Evolutionary conservation across 1,284 basidiomycete species (phyloP).

Genomic region (Trametes pubescens): DNA sequence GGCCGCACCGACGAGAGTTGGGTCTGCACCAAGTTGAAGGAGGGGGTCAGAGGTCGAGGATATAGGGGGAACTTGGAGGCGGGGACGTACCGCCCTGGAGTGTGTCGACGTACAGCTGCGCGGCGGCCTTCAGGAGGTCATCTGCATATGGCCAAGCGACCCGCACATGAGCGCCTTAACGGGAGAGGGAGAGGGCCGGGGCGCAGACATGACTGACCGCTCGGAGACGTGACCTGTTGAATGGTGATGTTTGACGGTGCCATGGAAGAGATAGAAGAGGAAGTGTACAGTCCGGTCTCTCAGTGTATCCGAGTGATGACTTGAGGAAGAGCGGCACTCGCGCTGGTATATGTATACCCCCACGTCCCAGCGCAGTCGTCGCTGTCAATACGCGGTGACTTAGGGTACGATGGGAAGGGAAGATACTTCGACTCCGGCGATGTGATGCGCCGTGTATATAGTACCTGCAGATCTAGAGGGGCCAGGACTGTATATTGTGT

Average conservation of each 20-base stretch:
- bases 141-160: neutral
- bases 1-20: neutral
- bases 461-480: neutral
- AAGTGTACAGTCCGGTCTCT: neutral
- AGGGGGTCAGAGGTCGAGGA: neutral
- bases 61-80: neutral
- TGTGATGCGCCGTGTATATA: too few species aligned
- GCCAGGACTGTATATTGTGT: neutral
- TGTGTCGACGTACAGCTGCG: conserved; percentile 1
- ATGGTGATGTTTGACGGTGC: neutral
- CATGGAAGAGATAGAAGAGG: neutral
- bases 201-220: neutral
- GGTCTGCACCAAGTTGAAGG: neutral
- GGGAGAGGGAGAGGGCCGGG: too few species aligned
- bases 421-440: too few species aligned
- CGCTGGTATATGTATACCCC: neutral
- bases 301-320: neutral
- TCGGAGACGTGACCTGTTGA: neutral
- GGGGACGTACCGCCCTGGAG: neutral
- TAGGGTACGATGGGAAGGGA: too few species aligned
- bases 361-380: too few species aligned
- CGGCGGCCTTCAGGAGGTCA: neutral
- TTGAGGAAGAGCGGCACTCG: neutral
- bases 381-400: too few species aligned
- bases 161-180: neutral